These are phyloP conservation scores for Sedum album DNA, from an alignment of 164 flowering plant species.

Conservation along the genomic window DNA sequence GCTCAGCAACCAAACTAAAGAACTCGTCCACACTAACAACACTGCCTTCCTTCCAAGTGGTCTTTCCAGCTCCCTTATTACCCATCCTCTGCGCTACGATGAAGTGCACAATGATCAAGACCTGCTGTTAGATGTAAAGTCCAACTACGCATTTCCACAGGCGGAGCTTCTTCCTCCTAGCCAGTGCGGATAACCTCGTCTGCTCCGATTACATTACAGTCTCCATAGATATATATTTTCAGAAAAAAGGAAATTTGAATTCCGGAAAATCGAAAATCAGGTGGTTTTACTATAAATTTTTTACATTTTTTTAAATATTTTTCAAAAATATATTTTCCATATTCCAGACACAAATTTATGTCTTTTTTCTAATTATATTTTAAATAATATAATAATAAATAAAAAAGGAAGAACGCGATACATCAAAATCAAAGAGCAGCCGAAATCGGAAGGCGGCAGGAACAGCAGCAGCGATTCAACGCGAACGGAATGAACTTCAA, in stretches of 20 bases:
- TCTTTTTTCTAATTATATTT: no score
- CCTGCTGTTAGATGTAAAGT: conserved; percentile 73
- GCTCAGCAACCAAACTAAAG: conserved; percentile 31
- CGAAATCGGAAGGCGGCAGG: neutral
- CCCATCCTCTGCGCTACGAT: conserved; percentile 40
- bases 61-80: conserved; percentile 41
- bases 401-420: no score
- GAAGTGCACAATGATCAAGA: conserved; percentile 70
- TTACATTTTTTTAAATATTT: neutral
- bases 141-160: conserved; percentile 64
- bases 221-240: neutral
- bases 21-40: conserved; percentile 33
- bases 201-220: neutral
- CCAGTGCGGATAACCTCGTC: neutral
- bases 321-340: no score
- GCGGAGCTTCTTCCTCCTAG: conserved; percentile 60
- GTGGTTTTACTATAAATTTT: neutral
- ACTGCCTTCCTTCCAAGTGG: conserved; percentile 62
- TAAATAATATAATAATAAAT: no score
- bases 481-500: conserved; percentile 39
- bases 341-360: no score
- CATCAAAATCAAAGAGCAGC: neutral
- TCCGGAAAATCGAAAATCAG: neutral
- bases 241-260: neutral
- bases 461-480: neutral